These are phyloP conservation scores for Cucurbita maxima DNA, from an alignment of 306 rosid species.

Conservation along the genomic window DNA sequence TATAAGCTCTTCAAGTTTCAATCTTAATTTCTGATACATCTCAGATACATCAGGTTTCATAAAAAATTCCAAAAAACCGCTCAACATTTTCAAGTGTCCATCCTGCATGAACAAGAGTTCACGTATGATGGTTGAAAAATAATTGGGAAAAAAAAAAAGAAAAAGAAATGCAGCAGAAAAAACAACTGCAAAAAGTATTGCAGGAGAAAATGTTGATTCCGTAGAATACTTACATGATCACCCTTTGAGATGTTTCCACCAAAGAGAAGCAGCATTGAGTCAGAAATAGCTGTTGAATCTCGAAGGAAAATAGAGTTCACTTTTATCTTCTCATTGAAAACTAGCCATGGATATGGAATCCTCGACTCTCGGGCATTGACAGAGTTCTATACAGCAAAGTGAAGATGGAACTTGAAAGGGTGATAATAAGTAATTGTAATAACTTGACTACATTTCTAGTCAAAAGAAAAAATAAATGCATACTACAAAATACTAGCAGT, in stretches of 20 bases:
- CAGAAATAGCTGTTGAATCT: conserved; percentile 88
- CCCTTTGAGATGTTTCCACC: conserved; percentile 77
- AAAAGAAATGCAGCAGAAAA: background rate
- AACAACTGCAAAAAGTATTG: background rate
- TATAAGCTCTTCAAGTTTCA: conserved; percentile 68
- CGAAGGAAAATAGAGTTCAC: conserved; percentile 95
- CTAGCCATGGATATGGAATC: conserved; percentile 92
- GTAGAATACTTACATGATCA: conserved; percentile 35
- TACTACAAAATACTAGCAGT: background rate
- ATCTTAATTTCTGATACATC: conserved; percentile 44
- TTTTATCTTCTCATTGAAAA: conserved; percentile 90
- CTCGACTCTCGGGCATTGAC: conserved; percentile 81
- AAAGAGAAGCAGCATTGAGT: conserved; percentile 70
- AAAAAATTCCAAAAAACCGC: conserved; percentile 88
- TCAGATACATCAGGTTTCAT: conserved; percentile 69
- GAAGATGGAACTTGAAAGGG: conserved; percentile 1
- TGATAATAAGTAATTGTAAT: background rate
- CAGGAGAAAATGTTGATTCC: background rate
- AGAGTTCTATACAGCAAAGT: conserved; percentile 49
- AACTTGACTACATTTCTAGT: background rate
- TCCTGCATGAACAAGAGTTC: conserved; percentile 37
- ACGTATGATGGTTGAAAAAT: too few species aligned
- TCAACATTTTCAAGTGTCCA: conserved; percentile 83
- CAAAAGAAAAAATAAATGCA: background rate
- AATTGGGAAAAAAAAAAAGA: background rate